Evolutionary conservation across 257 asterid species (phyloP).

Genomic region (Eucommia ulmoides): DNA sequence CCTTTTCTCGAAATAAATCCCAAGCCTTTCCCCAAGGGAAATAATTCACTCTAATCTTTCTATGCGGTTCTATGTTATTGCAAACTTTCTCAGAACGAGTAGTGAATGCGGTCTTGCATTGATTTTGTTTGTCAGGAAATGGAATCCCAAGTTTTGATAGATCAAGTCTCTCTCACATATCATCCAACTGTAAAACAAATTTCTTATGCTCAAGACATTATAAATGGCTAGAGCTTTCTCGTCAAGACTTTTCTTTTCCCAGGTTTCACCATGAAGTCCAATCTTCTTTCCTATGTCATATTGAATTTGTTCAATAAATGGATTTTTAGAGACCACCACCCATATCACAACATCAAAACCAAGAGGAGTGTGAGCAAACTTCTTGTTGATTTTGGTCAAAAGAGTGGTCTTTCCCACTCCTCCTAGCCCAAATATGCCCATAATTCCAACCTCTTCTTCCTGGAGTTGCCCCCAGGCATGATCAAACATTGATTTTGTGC

Average conservation of each 20-base stretch:
- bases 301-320: not conserved
- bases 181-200: not conserved
- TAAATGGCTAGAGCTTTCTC: not conserved
- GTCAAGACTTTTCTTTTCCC: not conserved
- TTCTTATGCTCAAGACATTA: not conserved
- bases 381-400: not conserved
- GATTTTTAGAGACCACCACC: not conserved
- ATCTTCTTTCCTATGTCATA: not conserved
- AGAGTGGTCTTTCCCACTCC: not conserved
- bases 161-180: too few species aligned
- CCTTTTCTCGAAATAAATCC: not conserved
- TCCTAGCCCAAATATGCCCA: not conserved
- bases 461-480: not conserved
- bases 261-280: not conserved
- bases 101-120: not conserved
- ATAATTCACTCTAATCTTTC: not conserved
- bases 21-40: not conserved
- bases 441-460: too few species aligned
- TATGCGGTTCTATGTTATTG: not conserved
- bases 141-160: too few species aligned
- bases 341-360: too few species aligned
- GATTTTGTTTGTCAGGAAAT: not conserved
- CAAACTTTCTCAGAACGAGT: too few species aligned
- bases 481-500: not conserved
- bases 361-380: not conserved